Base-by-base conservation (phyloP, 805 yeast species). In the Geotrichum ghanense region DNA sequence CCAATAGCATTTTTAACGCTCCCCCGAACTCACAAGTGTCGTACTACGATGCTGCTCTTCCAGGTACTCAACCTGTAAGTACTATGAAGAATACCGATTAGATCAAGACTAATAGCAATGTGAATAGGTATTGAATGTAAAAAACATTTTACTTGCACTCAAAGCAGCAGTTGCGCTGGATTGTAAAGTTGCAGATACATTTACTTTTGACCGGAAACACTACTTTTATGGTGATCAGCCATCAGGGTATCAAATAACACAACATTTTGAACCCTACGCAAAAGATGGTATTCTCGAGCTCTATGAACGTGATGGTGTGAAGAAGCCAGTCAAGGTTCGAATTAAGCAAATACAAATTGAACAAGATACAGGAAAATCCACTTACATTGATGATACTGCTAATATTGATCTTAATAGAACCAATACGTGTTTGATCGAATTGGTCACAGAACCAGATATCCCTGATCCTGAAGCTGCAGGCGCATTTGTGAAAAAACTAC, bases 201-300 rank as follows among this genome's bases (percentile, higher is more conserved):
- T 90, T 1, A 69, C 80, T 1, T 92, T 92, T 62, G 98, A 92
- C 59, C 70, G 98, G 53, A 92, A 92, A 63, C 98, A 92, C 61
- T 92, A 92, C 62, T 88, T 92, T 63, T 92, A 92, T 62, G 90
- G 89, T 1, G 98, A 92, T 62, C 97, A 92, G 61, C 98, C 98
- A 0, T 65, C 83, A 45, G 98, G 98, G 1, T 92, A 88, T 64
- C 98, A 92, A 61, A 83, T 92, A 44, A 92, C 98, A 0, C 98
- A 92, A 64, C 84, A 78, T 58, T 86, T 75, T 60, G 72, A 72
- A 27, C 97, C 97, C 1, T 68, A 85, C 42, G 92, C 96, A 1
- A 67, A 62, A 25, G 71, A 76, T 43, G 98, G 98, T 0, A 52
- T 46, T 19, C 43, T 90, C 24, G 59, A 59, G 20, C 60, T 90